Evolutionary conservation across 1,139 yeast genomes (phyloP).

Genomic region (Saccharomyces uvarum): DNA sequence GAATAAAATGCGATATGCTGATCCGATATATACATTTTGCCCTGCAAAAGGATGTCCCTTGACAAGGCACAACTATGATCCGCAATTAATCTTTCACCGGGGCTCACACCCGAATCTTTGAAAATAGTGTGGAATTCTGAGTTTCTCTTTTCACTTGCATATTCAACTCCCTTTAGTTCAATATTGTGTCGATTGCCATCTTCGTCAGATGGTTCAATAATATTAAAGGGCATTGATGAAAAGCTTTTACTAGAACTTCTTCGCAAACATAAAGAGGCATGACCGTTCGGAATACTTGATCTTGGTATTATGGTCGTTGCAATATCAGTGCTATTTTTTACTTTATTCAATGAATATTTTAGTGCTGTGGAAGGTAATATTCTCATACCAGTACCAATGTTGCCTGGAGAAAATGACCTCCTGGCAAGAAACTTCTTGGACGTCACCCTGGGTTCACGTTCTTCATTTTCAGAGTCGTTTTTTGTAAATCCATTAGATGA

Average conservation of each 20-base stretch:
- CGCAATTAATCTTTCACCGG: conserved; percentile 48
- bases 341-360: conserved; percentile 19
- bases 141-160: conserved; percentile 42
- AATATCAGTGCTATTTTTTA: conserved; percentile 13
- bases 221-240: conserved; percentile 11
- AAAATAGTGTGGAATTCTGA: conserved; percentile 57
- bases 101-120: conserved; percentile 42
- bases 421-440: conserved; percentile 22
- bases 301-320: conserved; percentile 5
- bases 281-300: conserved; percentile 9
- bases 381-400: conserved; percentile 16
- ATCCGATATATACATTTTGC: conserved; percentile 57
- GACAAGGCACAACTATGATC: conserved; percentile 68
- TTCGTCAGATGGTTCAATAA: conserved; percentile 12
- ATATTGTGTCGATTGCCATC: conserved; percentile 9
- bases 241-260: conserved; percentile 3
- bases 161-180: conserved; percentile 28
- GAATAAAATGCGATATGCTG: conserved; percentile 60
- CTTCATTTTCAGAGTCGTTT: conserved; percentile 5
- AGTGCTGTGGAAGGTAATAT: conserved; percentile 19
- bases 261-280: neutral
- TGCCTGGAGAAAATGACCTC: conserved; percentile 28
- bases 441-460: conserved; percentile 23
- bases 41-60: conserved; percentile 65
- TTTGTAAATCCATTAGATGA: neutral